Conservation (phyloP, 2,329 filamentous ascomycete species). For the Botrytis fabae region DNA sequence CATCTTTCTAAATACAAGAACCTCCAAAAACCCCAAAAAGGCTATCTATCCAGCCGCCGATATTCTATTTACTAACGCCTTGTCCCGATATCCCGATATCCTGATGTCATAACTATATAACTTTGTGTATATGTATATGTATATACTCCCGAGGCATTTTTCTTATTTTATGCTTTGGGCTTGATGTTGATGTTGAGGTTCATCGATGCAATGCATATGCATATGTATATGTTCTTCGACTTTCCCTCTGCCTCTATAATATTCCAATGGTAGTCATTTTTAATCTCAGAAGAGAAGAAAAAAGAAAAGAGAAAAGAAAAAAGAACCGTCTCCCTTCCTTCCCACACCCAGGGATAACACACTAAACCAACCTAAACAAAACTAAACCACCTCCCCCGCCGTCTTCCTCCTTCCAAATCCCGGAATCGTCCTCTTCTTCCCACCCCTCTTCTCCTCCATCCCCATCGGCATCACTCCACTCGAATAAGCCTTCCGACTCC, state of each 20-base stretch:
- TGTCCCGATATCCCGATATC: background rate
- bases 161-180: background rate
- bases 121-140: background rate
- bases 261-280: background rate
- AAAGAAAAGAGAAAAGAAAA: background rate
- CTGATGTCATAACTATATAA: background rate
- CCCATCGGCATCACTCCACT: conserved; percentile 25
- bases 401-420: conserved; percentile 27
- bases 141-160: background rate
- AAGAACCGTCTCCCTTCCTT: background rate
- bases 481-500: conserved; percentile 35
- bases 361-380: no score
- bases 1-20: no score
- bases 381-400: conserved; percentile 28
- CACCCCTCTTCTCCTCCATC: conserved; percentile 25
- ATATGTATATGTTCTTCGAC: background rate
- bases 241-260: background rate
- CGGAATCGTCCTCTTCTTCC: conserved; percentile 25
- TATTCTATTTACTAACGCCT: background rate
- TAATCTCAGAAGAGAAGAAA: background rate
- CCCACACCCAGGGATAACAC: background rate
- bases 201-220: background rate
- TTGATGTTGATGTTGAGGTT: background rate
- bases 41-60: background rate
- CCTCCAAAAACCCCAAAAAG: background rate